A percentile compares a stretch with the other conserved stretches of the same genome.
phyloP scores from a whole-genome alignment of 257 asterid genomes.

The Dorcoceras hygrometricum region DNA sequence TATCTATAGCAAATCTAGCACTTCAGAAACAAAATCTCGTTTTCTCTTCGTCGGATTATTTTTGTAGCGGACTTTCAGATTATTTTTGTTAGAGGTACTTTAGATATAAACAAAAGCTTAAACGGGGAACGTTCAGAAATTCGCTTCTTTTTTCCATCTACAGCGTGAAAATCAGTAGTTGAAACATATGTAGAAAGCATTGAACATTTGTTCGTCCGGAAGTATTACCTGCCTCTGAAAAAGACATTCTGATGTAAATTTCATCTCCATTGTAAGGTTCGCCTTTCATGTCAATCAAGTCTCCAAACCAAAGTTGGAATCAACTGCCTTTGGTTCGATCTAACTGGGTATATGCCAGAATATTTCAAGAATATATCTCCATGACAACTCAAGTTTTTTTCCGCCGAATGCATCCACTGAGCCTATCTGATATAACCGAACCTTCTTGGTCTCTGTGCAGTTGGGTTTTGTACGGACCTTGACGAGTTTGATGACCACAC shows the following conservation, averaged over 20 bases:
- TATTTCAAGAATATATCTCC: constrained; percentile 20
- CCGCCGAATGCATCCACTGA: constrained; percentile 23
- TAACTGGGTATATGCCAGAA: constrained; percentile 3
- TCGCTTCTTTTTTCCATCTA: no score
- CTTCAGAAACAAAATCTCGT: not conserved
- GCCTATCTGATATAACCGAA: constrained; percentile 20
- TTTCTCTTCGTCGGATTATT: no score
- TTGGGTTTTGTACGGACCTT: constrained; percentile 22
- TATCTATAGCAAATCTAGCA: not conserved
- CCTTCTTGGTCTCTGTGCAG: constrained; percentile 26
- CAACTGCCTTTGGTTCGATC: constrained; percentile 20
- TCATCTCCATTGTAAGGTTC: not conserved
- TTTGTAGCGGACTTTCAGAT: not conserved
- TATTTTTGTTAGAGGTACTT: not conserved
- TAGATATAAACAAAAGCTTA: no score
- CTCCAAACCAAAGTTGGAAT: constrained; percentile 27
- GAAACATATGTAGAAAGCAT: not conserved
- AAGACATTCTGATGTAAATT: constrained; percentile 27
- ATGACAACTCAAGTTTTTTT: constrained; percentile 21
- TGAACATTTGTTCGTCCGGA: not conserved
- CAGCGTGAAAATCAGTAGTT: not conserved
- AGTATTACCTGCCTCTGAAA: constrained; percentile 23
- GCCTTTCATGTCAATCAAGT: constrained; percentile 28
- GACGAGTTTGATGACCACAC: constrained; percentile 41
- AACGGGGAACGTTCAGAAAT: not conserved